phyloP scores from a whole-genome alignment of 768 basidiomycete genomes.

The Kondoa malvinella region DNA sequence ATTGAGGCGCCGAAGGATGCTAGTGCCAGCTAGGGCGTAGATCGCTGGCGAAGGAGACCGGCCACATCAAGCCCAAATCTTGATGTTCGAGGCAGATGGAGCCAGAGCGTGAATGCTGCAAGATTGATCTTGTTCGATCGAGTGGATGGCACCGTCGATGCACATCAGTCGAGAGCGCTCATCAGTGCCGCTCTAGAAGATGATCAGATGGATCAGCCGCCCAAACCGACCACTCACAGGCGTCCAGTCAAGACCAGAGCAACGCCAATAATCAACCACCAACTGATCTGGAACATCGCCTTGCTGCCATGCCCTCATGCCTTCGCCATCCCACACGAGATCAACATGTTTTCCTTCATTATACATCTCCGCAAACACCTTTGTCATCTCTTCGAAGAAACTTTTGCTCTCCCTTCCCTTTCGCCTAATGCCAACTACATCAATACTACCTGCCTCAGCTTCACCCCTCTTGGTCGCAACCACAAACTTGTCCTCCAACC shows the following conservation, averaged over 20 bases:
- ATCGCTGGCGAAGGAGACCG: no score
- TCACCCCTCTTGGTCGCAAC: conserved; percentile 42
- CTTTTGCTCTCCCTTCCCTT: neutral
- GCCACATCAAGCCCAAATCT: neutral
- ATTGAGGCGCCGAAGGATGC: neutral
- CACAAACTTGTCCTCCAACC: conserved; percentile 65
- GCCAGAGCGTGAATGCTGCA: neutral
- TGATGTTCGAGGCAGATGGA: neutral
- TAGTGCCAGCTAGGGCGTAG: neutral
- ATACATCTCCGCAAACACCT: conserved; percentile 12
- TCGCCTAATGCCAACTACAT: conserved; percentile 10
- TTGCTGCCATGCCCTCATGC: neutral
- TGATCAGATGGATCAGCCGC: no score
- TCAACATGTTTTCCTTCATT: conserved; percentile 15
- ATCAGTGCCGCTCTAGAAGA: neutral
- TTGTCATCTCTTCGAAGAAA: conserved; percentile 12
- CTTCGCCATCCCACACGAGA: neutral
- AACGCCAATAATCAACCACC: conserved; percentile 15
- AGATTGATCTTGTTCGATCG: neutral
- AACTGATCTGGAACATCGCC: neutral
- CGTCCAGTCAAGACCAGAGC: conserved; percentile 8
- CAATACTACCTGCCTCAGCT: conserved; percentile 8
- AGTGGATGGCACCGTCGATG: neutral
- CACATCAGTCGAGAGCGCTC: neutral
- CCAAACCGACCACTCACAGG: conserved; percentile 5